Conservation (phyloP, 1,284 basidiomycete species). For the Irpex rosettiformis region DNA sequence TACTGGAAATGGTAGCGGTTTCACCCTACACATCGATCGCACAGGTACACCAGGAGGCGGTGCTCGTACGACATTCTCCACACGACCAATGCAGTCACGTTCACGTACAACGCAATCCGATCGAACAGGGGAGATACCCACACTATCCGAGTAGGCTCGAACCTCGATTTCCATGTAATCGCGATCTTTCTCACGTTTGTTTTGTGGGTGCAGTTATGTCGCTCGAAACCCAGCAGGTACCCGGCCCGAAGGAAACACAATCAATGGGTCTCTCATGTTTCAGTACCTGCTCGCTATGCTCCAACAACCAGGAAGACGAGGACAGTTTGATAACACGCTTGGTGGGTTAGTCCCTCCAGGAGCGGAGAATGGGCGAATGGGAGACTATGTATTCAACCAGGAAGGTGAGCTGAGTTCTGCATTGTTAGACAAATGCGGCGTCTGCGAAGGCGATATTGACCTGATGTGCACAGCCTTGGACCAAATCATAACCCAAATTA, state of each 20-base stretch:
- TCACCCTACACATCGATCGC: conserved; percentile 39
- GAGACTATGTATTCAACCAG: conserved; percentile 82
- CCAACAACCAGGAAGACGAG: conserved; percentile 29
- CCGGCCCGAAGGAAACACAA: conserved; percentile 25
- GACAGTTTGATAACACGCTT: conserved; percentile 32
- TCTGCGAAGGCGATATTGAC: too few species aligned
- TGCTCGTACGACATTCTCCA: conserved; percentile 41
- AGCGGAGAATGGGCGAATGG: conserved; percentile 54
- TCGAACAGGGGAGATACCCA: conserved; percentile 20
- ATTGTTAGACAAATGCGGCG: neutral
- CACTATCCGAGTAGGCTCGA: conserved; percentile 29
- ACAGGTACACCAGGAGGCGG: conserved; percentile 29
- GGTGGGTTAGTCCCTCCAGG: conserved; percentile 32
- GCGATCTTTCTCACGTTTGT: too few species aligned
- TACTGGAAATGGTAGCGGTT: conserved; percentile 21
- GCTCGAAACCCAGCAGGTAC: conserved; percentile 22
- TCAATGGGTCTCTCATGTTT: conserved; percentile 61
- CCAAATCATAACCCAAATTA: conserved; percentile 73
- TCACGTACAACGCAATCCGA: conserved; percentile 35
- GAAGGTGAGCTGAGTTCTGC: conserved; percentile 48
- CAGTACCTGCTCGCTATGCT: conserved; percentile 69
- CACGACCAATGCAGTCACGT: conserved; percentile 34
- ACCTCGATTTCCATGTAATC: neutral
- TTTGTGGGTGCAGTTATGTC: too few species aligned
- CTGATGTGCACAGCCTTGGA: conserved; percentile 59